A percentile compares a stretch with the other conserved stretches of the same genome.
Conservation (phyloP, 768 basidiomycete species). For the Serendipita indica region DNA sequence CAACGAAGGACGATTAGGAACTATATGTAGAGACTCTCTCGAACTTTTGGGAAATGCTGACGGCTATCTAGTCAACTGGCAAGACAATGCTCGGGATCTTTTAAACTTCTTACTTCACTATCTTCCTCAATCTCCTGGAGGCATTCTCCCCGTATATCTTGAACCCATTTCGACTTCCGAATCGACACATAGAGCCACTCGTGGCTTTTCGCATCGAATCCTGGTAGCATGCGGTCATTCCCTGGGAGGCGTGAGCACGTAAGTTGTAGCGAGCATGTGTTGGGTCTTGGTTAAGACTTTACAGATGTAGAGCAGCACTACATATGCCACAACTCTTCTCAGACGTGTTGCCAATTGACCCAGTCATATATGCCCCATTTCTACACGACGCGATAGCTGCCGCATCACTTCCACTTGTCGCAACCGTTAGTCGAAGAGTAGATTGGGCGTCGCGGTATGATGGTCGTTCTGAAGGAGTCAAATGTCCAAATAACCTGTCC, state of each 20-base stretch:
- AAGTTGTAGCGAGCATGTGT: conserved; percentile 21
- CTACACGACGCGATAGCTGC: neutral
- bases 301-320: conserved; percentile 39
- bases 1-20: conserved; percentile 42
- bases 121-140: conserved; percentile 31
- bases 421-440: conserved; percentile 43
- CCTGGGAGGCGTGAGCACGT: conserved; percentile 67
- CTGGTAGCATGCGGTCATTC: conserved; percentile 70
- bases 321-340: conserved; percentile 52
- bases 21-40: conserved; percentile 28
- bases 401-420: conserved; percentile 18
- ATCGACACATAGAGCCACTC: conserved; percentile 27
- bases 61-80: conserved; percentile 49
- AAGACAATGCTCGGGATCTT: conserved; percentile 62
- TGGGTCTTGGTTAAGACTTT: neutral
- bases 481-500: neutral
- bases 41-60: neutral
- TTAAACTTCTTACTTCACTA: conserved; percentile 58
- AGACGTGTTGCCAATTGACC: conserved; percentile 62
- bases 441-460: conserved; percentile 50
- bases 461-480: neutral
- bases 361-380: conserved; percentile 36
- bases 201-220: conserved; percentile 39
- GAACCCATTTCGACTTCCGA: conserved; percentile 28
- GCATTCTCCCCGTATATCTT: conserved; percentile 15